A percentile compares a stretch with the other conserved stretches of the same genome.
These are phyloP conservation scores for Syzygium jambos DNA, from an alignment of 345 rosid species.

Conservation along the genomic window DNA sequence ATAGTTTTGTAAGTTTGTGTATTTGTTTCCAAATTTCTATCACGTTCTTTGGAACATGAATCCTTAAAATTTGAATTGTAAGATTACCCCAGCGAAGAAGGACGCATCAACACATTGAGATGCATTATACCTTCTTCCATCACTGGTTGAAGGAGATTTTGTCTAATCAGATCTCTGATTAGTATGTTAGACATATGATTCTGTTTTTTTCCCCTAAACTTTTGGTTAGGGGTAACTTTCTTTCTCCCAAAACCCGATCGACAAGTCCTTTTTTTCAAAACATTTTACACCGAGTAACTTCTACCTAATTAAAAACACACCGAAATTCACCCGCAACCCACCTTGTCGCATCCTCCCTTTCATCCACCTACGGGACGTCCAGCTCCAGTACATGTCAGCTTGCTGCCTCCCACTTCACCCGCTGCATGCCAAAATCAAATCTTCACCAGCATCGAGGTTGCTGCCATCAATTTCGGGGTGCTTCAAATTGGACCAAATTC, in stretches of 20 bases:
- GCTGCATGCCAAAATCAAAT: background rate
- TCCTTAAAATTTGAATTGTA: background rate
- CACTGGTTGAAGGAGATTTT: background rate
- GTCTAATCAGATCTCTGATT: background rate
- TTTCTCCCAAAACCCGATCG: background rate
- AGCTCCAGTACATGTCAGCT: background rate
- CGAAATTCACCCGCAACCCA: background rate
- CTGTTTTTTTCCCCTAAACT: background rate
- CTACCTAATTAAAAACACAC: background rate
- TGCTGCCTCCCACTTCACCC: background rate
- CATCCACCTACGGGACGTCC: background rate
- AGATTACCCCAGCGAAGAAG: background rate
- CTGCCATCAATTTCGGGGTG: background rate
- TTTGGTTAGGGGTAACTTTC: too few species aligned
- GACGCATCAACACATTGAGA: background rate
- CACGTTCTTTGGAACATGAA: background rate
- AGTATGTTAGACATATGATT: background rate
- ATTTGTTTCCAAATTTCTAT: background rate
- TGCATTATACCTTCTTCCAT: background rate
- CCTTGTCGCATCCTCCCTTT: background rate
- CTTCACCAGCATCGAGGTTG: background rate
- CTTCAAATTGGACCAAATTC: background rate
- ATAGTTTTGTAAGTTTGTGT: too few species aligned
- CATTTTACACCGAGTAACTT: background rate
- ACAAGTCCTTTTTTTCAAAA: background rate